Evolutionary conservation across 495 filamentous ascomycete species (phyloP), one percentile per base, ranked within the genome.

Genomic region (Podospora conica): DNA sequence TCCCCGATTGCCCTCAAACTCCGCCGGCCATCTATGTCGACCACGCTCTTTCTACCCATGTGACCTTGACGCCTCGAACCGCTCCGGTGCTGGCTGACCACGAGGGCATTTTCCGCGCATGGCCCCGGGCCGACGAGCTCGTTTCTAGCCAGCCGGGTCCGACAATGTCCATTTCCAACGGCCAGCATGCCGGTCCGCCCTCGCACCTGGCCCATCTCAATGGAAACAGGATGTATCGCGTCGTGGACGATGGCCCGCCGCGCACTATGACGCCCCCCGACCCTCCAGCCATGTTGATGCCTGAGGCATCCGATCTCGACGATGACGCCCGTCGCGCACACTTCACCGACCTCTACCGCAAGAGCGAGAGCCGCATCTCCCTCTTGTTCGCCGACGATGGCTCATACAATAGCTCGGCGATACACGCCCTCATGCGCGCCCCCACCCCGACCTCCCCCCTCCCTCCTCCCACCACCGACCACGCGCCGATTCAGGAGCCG

Each of bases 321-420:
- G 78, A 80, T 9, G 79, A 83, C 67, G 72, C 71, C 33, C 74
- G 76, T 23, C 77, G 79, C 69, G 71, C 79, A 63, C 74, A 76
- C 61, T 83, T 82, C 66, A 69, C 70, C 64, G 75, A 79, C 62
- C 72, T 80, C 27, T 81, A 75, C 72, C 80, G 78, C 60, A 74
- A 68, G 59, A 71, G 69, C 62, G 80, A 83, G 25, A 70, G 65
- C 31, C 70, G 71, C 25, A 75, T 83, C 59, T 82, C 89, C 53
- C 82, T 91, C 40, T 86, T 88, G 59, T 89, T 96, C 70, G 88
- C 90, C 73, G 91, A 96, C 59, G 90, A 92, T 71, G 90, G 95
- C 69, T 87, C 84, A 11, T 79, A 81, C 70, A 79, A 80, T 66
- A 53, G 68, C 20, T 65, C 67, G 53, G 79, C 75, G 15, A 76